phyloP scores from a whole-genome alignment of 2,329 filamentous ascomycete genomes.

The Trichophyton equinum region DNA sequence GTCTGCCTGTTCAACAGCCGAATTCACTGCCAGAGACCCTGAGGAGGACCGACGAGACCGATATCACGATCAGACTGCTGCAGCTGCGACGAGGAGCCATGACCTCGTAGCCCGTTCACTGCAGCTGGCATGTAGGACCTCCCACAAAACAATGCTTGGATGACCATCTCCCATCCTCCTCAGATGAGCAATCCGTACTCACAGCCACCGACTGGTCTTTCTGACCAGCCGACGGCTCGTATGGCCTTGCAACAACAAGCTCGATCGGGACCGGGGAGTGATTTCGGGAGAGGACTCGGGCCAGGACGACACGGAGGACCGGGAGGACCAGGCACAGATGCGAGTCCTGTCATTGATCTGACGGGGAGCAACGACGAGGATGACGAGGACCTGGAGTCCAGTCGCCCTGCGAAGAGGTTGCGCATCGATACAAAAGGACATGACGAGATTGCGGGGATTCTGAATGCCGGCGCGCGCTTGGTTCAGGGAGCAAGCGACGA shows the following conservation, averaged over 20 bases:
- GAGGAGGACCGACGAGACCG: neutral
- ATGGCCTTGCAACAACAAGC: neutral
- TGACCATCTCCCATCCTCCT: constrained; percentile 20
- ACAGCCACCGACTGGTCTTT: neutral
- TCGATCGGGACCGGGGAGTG: neutral
- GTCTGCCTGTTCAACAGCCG: neutral
- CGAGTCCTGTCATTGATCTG: constrained; percentile 27
- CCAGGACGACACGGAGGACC: neutral
- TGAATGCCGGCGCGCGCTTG: neutral
- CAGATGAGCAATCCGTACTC: constrained; percentile 20
- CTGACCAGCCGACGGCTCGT: neutral
- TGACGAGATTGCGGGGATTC: neutral
- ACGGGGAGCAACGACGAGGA: constrained; percentile 21
- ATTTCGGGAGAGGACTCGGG: neutral
- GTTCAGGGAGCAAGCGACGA: neutral
- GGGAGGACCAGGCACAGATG: constrained; percentile 8
- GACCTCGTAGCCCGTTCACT: constrained; percentile 14
- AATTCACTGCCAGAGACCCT: neutral
- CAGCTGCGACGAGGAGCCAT: neutral
- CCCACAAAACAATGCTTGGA: constrained; percentile 25
- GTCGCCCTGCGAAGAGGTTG: constrained; percentile 27
- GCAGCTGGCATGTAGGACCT: constrained; percentile 25
- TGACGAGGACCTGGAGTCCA: constrained; percentile 25
- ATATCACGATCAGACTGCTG: neutral
- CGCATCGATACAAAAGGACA: constrained; percentile 21